These are phyloP conservation scores for Rhodomyrtus tomentosa DNA, from an alignment of 345 rosid genomes.

Conservation along the genomic window DNA sequence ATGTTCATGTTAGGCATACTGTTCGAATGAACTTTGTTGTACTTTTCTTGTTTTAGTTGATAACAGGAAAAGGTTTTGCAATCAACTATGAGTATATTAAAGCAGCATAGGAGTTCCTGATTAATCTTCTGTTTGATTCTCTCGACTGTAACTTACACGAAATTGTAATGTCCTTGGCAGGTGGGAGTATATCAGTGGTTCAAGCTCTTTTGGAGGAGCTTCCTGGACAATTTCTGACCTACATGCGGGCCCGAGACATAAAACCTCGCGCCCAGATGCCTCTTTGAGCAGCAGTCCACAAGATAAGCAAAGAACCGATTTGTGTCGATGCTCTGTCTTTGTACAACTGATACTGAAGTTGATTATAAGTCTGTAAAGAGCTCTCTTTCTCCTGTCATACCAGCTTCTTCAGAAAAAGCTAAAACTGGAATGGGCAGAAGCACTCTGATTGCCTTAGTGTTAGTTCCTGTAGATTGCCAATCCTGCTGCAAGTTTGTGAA, in stretches of 20 bases:
- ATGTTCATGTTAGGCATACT: neutral
- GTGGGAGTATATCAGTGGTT: slow-evolving; percentile 57
- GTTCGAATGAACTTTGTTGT: too few relatives aligned
- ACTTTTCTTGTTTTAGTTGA: neutral
- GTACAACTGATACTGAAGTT: neutral
- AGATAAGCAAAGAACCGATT: neutral
- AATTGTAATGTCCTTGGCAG: slow-evolving; percentile 7
- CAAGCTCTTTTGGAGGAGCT: slow-evolving; percentile 78
- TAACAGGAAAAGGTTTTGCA: neutral
- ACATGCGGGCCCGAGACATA: slow-evolving; percentile 48
- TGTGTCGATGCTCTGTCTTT: neutral
- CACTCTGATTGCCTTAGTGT: neutral
- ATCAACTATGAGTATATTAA: neutral
- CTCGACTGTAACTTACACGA: neutral
- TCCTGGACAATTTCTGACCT: slow-evolving; percentile 74
- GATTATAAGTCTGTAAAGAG: neutral
- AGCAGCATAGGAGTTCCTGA: neutral
- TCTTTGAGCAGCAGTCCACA: slow-evolving; percentile 2
- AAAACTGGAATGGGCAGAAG: neutral
- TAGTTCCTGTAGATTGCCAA: neutral
- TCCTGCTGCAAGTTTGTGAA: fast-evolving
- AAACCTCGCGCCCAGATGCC: slow-evolving; percentile 15
- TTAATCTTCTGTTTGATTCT: neutral
- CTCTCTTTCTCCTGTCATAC: neutral
- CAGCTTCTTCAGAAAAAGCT: neutral